Evolutionary conservation across 495 filamentous ascomycete species (phyloP).

Genomic region (Aspergillus bridgeri): DNA sequence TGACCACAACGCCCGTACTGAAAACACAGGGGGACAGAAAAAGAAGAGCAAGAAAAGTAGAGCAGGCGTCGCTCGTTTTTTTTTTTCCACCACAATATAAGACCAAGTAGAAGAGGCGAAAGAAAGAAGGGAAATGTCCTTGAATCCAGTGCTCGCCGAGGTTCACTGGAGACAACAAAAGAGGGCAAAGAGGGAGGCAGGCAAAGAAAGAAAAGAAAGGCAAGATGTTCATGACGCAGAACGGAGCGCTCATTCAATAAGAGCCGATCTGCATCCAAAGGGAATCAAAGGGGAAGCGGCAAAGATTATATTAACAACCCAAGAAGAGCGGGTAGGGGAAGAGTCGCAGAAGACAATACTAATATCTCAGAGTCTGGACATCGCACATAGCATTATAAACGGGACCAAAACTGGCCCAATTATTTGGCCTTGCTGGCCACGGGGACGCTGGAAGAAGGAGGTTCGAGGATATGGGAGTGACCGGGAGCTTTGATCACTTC

Average conservation of each 20-base stretch:
- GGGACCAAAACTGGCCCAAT: conserved; percentile 13
- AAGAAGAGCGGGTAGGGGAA: neutral
- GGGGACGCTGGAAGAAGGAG: conserved; percentile 44
- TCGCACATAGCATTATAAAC: neutral
- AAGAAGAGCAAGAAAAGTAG: conserved; percentile 1
- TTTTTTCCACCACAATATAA: neutral
- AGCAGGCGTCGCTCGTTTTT: neutral
- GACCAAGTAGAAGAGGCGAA: neutral
- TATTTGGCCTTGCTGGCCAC: conserved; percentile 44
- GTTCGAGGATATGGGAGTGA: conserved; percentile 63
- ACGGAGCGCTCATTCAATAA: neutral
- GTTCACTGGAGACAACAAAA: neutral
- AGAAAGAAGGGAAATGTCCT: neutral
- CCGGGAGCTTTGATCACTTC: conserved; percentile 49
- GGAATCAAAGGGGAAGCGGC: neutral
- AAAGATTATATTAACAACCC: conserved; percentile 7
- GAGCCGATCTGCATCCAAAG: neutral
- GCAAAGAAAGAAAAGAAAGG: neutral
- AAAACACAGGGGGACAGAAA: conserved; percentile 1
- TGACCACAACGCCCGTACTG: conserved; percentile 22
- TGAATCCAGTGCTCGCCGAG: neutral
- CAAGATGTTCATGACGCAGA: neutral
- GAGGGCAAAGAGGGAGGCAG: neutral
- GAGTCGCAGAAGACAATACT: neutral
- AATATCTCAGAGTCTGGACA: conserved; percentile 9